Conservation (phyloP, 306 rosid species). For the Vigna angularis region DNA sequence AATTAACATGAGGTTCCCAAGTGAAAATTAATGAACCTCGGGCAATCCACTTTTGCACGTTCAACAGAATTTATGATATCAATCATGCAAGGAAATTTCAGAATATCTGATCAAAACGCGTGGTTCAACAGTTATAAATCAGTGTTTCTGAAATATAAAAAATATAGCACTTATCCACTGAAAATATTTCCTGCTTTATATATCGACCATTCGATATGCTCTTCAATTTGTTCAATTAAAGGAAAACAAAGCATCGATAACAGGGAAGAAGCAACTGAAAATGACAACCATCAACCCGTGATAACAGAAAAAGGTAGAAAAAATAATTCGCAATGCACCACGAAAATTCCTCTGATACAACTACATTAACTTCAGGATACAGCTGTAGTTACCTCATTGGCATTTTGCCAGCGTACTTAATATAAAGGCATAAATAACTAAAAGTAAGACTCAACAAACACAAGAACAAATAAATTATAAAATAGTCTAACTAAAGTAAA, state of each 20-base stretch:
- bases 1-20: background rate
- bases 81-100: conserved; percentile 8
- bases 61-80: background rate
- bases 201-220: conserved; percentile 21
- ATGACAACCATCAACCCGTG: background rate
- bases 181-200: too few relatives aligned
- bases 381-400: conserved; percentile 55
- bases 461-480: conserved; percentile 50
- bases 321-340: conserved; percentile 12
- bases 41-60: too few relatives aligned
- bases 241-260: background rate
- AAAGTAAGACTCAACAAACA: conserved; percentile 36
- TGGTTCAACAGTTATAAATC: background rate
- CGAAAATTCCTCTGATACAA: conserved; percentile 53
- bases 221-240: background rate
- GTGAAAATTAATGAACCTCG: background rate
- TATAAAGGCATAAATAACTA: conserved; percentile 47
- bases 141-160: background rate
- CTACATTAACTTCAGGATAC: conserved; percentile 54
- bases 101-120: background rate
- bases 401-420: conserved; percentile 54
- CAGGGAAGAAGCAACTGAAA: background rate
- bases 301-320: conserved; percentile 26
- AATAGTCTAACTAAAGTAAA: conserved; percentile 57
- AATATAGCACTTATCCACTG: background rate